Evolutionary conservation across 192 early-diverging fungal genomes (phyloP).

Genomic region (Lunasporangiospora selenospora): DNA sequence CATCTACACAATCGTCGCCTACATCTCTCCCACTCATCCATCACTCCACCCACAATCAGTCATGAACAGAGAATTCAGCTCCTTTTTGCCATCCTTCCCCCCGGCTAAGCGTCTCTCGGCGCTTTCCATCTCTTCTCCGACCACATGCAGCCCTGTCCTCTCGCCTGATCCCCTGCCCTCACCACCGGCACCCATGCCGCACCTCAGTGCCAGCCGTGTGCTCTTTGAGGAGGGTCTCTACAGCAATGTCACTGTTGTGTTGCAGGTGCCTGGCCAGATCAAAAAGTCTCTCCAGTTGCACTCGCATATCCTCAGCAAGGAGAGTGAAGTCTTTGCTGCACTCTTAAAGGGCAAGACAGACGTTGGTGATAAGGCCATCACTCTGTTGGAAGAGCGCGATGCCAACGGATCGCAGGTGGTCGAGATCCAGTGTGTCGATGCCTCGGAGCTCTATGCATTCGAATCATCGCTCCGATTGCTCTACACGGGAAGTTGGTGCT

Average conservation of each 20-base stretch:
- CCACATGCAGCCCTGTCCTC: slow-evolving; percentile 20
- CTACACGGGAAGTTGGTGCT: slow-evolving; percentile 44
- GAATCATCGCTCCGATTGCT: slow-evolving; percentile 35
- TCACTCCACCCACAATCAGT: too few species aligned
- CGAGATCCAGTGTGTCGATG: slow-evolving; percentile 37
- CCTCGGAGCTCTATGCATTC: slow-evolving; percentile 43
- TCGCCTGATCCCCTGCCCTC: slow-evolving; percentile 36
- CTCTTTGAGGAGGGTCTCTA: slow-evolving; percentile 48
- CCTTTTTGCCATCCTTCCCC: slow-evolving; percentile 44
- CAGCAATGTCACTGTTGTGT: slow-evolving; percentile 31
- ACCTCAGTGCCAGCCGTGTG: slow-evolving; percentile 41
- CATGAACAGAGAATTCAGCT: slow-evolving; percentile 43
- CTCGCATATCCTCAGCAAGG: slow-evolving; percentile 28
- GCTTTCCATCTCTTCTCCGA: slow-evolving; percentile 31
- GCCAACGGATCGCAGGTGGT: slow-evolving; percentile 30
- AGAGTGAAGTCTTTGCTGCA: slow-evolving; percentile 39
- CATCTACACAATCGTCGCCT: too few species aligned
- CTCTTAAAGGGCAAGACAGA: slow-evolving; percentile 19
- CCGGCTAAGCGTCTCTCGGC: slow-evolving; percentile 43
- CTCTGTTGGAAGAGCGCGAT: slow-evolving; percentile 20
- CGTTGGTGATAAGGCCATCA: slow-evolving; percentile 33
- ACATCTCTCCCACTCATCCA: too few species aligned
- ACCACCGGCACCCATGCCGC: slow-evolving; percentile 38
- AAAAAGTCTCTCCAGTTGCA: slow-evolving; percentile 39
- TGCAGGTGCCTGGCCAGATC: slow-evolving; percentile 32